Evolutionary conservation across 495 filamentous ascomycete species (phyloP).

Genomic region (Gamarada debralockiae): DNA sequence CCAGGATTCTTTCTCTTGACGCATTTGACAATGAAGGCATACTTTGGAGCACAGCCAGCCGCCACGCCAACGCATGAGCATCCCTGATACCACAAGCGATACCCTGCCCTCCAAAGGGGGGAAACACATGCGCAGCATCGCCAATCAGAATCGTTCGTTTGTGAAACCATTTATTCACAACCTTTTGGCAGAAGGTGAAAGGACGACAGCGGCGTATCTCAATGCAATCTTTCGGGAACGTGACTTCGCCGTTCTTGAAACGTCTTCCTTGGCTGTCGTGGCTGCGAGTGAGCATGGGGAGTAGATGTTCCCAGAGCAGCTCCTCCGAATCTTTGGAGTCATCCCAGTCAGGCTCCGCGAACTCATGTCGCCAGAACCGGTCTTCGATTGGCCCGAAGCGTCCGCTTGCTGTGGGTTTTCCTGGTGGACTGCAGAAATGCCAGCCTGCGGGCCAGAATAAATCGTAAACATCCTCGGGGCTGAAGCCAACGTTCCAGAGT

Average conservation of each 20-base stretch:
- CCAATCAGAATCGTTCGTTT: conserved; percentile 43
- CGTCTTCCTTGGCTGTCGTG: conserved; percentile 4
- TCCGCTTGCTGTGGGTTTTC: conserved; percentile 41
- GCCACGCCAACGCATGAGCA: conserved; percentile 41
- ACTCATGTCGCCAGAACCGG: conserved; percentile 48
- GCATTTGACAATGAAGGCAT: not conserved
- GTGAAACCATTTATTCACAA: conserved; percentile 48
- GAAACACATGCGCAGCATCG: conserved; percentile 54
- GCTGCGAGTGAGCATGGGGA: conserved; percentile 27
- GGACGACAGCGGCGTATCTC: conserved; percentile 45
- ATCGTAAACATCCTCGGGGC: conserved; percentile 44
- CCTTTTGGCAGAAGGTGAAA: conserved; percentile 42
- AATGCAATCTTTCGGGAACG: conserved; percentile 46
- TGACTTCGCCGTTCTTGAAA: conserved; percentile 27
- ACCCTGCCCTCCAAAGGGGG: conserved; percentile 52
- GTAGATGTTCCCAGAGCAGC: conserved; percentile 28
- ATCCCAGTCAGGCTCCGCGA: conserved; percentile 31
- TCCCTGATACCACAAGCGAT: conserved; percentile 43
- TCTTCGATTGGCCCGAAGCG: conserved; percentile 41
- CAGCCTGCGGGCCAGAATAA: conserved; percentile 45
- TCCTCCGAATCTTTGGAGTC: conserved; percentile 24
- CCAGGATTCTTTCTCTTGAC: not conserved
- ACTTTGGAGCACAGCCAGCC: conserved; percentile 33
- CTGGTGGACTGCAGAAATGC: conserved; percentile 42
- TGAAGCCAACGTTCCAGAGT: conserved; percentile 45